Evolutionary conservation across 352 stramenopile species (phyloP).

Genomic region (Phytophthora capsici): DNA sequence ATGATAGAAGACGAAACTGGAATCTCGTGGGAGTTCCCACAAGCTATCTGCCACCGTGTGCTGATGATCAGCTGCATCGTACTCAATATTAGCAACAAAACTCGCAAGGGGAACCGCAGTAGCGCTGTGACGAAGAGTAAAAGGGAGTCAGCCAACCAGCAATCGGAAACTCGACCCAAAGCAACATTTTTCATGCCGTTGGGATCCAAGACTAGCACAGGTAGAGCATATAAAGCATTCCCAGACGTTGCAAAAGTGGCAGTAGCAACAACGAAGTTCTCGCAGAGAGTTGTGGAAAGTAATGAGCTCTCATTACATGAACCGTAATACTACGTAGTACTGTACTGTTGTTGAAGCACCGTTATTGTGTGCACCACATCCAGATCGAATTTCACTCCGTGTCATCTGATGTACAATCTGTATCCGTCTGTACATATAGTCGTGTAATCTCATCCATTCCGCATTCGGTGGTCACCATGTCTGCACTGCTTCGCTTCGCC

Average conservation of each 20-base stretch:
- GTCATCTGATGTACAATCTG: background rate
- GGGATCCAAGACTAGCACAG: background rate
- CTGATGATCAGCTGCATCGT: conserved; percentile 24
- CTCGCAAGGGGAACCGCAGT: background rate
- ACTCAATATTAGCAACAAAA: conserved; percentile 19
- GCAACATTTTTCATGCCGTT: background rate
- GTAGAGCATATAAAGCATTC: background rate
- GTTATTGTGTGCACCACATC: no score
- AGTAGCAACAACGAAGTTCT: conserved; percentile 5
- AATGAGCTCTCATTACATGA: background rate
- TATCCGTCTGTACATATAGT: background rate
- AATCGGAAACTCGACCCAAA: background rate
- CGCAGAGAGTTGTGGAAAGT: background rate
- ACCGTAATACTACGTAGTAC: no score
- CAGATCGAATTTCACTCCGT: background rate
- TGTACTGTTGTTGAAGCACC: no score
- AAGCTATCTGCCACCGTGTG: conserved; percentile 18
- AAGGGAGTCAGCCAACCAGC: background rate
- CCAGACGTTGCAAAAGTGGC: conserved; percentile 2
- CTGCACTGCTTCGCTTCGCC: conserved; percentile 39
- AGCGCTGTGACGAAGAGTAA: conserved; percentile 9
- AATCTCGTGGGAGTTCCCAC: conserved; percentile 26
- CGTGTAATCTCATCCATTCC: conserved; percentile 26
- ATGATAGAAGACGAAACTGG: conserved; percentile 15
- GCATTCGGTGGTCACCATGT: conserved; percentile 26